Evolutionary conservation across 2,329 filamentous ascomycete species (phyloP).

Genomic region (Fusarium nurragi): DNA sequence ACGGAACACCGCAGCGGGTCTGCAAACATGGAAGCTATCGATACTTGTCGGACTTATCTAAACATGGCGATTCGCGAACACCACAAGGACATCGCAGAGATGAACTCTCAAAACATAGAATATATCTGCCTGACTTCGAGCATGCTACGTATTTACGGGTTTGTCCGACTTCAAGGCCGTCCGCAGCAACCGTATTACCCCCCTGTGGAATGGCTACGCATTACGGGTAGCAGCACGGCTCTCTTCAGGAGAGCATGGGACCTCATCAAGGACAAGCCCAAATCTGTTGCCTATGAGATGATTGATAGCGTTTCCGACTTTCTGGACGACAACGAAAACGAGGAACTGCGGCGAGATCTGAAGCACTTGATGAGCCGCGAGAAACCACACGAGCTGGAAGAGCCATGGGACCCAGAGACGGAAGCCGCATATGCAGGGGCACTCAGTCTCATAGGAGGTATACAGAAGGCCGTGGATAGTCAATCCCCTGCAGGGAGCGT

Average conservation of each 20-base stretch:
- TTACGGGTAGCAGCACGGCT: neutral
- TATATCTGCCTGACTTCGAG: neutral
- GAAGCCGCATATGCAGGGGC: neutral
- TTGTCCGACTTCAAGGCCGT: neutral
- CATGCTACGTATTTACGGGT: constrained; percentile 1
- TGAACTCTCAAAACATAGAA: neutral
- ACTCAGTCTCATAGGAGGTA: neutral
- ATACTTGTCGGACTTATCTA: neutral
- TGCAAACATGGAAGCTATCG: neutral
- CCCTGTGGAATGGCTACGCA: constrained; percentile 1
- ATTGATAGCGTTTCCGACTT: neutral
- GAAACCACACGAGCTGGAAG: neutral
- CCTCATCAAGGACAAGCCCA: neutral
- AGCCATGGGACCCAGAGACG: neutral
- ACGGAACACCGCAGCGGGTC: neutral
- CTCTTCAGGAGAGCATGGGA: neutral
- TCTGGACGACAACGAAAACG: neutral
- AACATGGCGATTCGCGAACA: constrained; percentile 8
- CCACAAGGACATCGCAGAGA: neutral
- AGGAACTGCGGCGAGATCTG: neutral
- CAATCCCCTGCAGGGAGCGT: neutral
- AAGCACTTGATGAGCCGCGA: neutral
- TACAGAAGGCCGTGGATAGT: neutral
- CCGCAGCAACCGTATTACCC: neutral
- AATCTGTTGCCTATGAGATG: constrained; percentile 1